These are phyloP conservation scores for Prunus salicina DNA, from an alignment of 306 rosid genomes.

Conservation along the genomic window DNA sequence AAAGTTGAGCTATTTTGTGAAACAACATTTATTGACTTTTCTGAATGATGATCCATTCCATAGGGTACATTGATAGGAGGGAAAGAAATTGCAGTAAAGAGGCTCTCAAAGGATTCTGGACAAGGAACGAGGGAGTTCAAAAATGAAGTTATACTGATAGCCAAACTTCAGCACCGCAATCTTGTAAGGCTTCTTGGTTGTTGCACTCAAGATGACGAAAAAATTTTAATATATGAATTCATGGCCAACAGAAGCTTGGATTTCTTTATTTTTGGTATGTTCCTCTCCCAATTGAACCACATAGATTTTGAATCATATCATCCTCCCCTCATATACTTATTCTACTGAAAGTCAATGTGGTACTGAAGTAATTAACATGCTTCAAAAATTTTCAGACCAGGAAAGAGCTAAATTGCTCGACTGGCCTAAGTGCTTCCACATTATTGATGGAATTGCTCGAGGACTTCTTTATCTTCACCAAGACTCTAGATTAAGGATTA, in stretches of 20 bases:
- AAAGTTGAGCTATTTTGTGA: not conserved
- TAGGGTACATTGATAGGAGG: not conserved
- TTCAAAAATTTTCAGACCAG: not conserved
- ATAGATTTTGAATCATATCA: not conserved
- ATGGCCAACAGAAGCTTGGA: slow-evolving; percentile 49
- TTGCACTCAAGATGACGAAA: slow-evolving; percentile 31
- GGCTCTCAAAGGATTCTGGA: slow-evolving; percentile 5
- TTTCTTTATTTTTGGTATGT: slow-evolving; percentile 39
- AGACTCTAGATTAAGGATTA: slow-evolving; percentile 40
- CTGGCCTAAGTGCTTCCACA: slow-evolving; percentile 29
- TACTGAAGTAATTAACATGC: not conserved
- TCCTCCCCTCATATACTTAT: not conserved
- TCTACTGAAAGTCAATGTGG: not conserved
- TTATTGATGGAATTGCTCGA: slow-evolving; percentile 31
- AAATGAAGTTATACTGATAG: slow-evolving; percentile 18
- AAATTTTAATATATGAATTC: slow-evolving; percentile 38
- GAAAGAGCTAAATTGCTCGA: not conserved
- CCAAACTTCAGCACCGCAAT: slow-evolving; percentile 34
- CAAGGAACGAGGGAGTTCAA: slow-evolving; percentile 22
- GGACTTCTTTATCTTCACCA: slow-evolving; percentile 43
- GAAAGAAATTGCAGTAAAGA: slow-evolving; percentile 2
- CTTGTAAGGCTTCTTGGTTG: slow-evolving; percentile 37
- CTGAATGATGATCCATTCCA: not conserved
- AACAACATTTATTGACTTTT: not conserved
- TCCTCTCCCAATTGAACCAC: not conserved